These are phyloP conservation scores for Stipa capillata DNA, from an alignment of 176 grass and related monocot species.

Conservation along the genomic window DNA sequence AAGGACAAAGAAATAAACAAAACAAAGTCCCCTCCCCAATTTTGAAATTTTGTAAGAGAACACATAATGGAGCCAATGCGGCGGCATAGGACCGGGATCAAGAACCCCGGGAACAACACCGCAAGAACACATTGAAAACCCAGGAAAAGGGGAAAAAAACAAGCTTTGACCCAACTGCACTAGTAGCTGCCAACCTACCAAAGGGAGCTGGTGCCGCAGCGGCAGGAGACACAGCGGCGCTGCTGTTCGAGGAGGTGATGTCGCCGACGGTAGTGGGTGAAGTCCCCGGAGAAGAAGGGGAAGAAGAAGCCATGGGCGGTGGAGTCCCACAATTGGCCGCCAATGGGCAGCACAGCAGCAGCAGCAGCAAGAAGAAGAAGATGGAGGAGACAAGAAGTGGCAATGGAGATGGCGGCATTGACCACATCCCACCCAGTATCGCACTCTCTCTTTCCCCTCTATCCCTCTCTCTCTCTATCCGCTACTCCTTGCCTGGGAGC, in stretches of 20 bases:
- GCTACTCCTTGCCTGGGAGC: background rate
- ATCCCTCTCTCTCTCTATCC: background rate
- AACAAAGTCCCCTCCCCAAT: background rate
- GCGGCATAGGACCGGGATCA: background rate
- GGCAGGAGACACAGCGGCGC: background rate
- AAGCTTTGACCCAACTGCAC: background rate
- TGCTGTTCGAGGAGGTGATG: background rate
- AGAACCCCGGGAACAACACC: background rate
- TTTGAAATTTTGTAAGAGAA: background rate
- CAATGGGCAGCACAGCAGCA: constrained; percentile 13
- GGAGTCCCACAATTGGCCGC: constrained; percentile 16
- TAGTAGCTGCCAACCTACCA: constrained; percentile 1
- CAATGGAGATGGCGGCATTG: constrained; percentile 37
- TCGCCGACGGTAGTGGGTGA: background rate
- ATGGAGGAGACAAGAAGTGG: background rate
- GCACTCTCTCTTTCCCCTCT: background rate
- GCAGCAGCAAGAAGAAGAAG: constrained; percentile 15
- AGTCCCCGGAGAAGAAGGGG: background rate
- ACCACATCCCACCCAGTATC: background rate
- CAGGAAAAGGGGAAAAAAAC: background rate
- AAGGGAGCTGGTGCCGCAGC: background rate
- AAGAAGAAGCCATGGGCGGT: background rate
- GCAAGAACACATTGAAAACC: background rate
- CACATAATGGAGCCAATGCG: background rate
- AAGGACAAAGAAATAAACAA: background rate